Evolutionary conservation across 2,329 filamentous ascomycete genomes (phyloP).

Genomic region (Phaeoacremonium minimum): DNA sequence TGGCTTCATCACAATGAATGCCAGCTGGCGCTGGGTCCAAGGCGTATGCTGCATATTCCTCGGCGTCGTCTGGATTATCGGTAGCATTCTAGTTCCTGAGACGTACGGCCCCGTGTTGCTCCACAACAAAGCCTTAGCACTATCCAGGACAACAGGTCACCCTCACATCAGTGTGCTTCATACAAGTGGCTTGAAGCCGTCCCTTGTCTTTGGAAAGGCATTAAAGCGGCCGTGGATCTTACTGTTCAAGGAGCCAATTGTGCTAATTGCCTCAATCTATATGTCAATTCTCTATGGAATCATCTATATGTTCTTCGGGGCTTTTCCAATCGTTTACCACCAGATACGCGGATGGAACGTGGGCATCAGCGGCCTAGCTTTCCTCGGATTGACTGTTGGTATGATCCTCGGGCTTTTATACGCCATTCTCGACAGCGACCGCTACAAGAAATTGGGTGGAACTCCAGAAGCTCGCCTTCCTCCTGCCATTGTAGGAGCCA

Average conservation of each 20-base stretch:
- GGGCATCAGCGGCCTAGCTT: conserved; percentile 44
- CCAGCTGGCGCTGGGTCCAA: conserved; percentile 28
- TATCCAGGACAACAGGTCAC: conserved; percentile 1
- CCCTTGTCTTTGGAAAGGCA: conserved; percentile 41
- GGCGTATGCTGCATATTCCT: conserved; percentile 22
- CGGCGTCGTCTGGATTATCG: conserved; percentile 11
- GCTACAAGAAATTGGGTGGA: conserved; percentile 34
- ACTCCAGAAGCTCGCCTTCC: conserved; percentile 51
- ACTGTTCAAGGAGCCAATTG: conserved; percentile 52
- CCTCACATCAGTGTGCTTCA: conserved; percentile 1
- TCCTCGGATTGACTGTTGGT: conserved; percentile 52
- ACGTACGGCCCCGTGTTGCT: conserved; percentile 9
- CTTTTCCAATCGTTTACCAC: conserved; percentile 47
- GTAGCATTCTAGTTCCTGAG: conserved; percentile 11
- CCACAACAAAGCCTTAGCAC: background rate
- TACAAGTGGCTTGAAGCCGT: conserved; percentile 15
- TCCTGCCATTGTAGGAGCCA: conserved; percentile 44
- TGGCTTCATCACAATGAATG: conserved; percentile 22
- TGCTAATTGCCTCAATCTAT: conserved; percentile 48
- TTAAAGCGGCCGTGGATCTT: conserved; percentile 50
- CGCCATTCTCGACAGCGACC: conserved; percentile 35
- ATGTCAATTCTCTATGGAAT: conserved; percentile 38
- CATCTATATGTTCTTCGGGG: conserved; percentile 32
- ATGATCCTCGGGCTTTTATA: conserved; percentile 45
- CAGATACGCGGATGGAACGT: conserved; percentile 36